Percentiles rank a stretch among this genome's conserved stretches.
Evolutionary conservation across 495 filamentous ascomycete species (phyloP).

Genomic region (Aspergillus ostianus): DNA sequence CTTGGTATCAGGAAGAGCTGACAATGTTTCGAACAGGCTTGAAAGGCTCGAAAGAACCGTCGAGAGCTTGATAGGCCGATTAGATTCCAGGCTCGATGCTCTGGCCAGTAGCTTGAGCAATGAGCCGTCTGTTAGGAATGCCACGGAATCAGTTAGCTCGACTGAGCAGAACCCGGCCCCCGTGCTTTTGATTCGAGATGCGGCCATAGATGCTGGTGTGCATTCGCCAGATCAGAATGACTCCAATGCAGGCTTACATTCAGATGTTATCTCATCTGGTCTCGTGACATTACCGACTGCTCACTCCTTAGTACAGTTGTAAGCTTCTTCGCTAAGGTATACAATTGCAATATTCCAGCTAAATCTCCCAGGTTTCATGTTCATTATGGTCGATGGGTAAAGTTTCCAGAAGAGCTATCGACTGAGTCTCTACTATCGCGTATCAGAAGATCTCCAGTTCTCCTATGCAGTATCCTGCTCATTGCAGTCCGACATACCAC

Average conservation of each 20-base stretch:
- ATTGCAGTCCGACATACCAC: conserved; percentile 46
- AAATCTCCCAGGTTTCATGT: conserved; percentile 10
- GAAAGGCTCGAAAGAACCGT: conserved; percentile 36
- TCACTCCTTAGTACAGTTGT: conserved; percentile 22
- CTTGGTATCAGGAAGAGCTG: background rate
- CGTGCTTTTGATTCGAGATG: background rate
- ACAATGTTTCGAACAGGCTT: conserved; percentile 27
- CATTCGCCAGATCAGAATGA: background rate
- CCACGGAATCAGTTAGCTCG: conserved; percentile 16
- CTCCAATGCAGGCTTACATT: background rate
- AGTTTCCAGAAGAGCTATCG: conserved; percentile 30
- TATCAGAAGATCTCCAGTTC: conserved; percentile 36
- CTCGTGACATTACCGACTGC: background rate
- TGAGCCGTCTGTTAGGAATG: conserved; percentile 15
- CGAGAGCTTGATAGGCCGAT: conserved; percentile 29
- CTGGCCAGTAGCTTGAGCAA: conserved; percentile 10
- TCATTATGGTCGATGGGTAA: conserved; percentile 46
- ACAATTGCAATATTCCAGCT: background rate
- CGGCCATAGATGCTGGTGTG: background rate
- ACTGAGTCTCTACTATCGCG: conserved; percentile 23
- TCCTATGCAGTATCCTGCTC: conserved; percentile 42
- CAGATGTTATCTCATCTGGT: background rate
- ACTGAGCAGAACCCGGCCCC: background rate
- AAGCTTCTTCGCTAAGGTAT: background rate
- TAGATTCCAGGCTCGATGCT: conserved; percentile 24